phyloP scores from a whole-genome alignment of 1,284 basidiomycete genomes.

The Gastroboletus turbinatus region DNA sequence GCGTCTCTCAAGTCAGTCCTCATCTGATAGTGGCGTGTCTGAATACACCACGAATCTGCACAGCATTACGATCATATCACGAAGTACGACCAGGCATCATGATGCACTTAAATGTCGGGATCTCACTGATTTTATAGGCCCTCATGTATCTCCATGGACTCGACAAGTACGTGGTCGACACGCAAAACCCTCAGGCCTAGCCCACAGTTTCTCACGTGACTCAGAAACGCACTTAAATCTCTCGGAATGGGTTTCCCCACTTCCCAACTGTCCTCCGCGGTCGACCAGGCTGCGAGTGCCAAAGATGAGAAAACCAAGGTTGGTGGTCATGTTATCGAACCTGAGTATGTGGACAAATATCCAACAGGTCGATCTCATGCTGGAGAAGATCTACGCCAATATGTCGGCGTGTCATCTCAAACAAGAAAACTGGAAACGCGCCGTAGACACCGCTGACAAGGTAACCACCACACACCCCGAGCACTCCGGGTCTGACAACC shows the following conservation, averaged over 20 bases:
- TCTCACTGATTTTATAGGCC: slow-evolving; percentile 42
- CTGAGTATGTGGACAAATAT: not conserved
- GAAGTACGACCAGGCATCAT: slow-evolving; percentile 42
- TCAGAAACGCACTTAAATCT: slow-evolving; percentile 52
- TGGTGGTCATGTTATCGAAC: slow-evolving; percentile 3
- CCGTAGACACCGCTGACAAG: slow-evolving; percentile 74
- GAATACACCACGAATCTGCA: slow-evolving; percentile 3
- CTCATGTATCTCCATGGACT: slow-evolving; percentile 69
- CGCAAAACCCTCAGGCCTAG: not conserved
- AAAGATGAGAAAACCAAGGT: slow-evolving; percentile 56
- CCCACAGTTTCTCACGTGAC: not conserved
- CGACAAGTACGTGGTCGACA: slow-evolving; percentile 52
- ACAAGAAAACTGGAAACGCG: slow-evolving; percentile 72
- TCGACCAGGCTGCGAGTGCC: slow-evolving; percentile 38
- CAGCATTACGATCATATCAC: slow-evolving; percentile 67
- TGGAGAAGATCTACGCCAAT: slow-evolving; percentile 80
- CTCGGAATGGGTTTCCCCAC: slow-evolving; percentile 41
- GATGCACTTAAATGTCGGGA: not conserved
- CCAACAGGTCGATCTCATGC: slow-evolving; percentile 61
- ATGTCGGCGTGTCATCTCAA: slow-evolving; percentile 81
- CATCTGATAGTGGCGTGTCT: slow-evolving; percentile 6
- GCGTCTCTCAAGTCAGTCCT: slow-evolving; percentile 20
- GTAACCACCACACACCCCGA: slow-evolving; percentile 31
- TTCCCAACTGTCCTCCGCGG: slow-evolving; percentile 25
- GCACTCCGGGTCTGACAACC: not conserved